Percentiles rank a stretch among this genome's conserved stretches.
Evolutionary conservation across 83 land plant species (phyloP).

Genomic region (Picea abies): DNA sequence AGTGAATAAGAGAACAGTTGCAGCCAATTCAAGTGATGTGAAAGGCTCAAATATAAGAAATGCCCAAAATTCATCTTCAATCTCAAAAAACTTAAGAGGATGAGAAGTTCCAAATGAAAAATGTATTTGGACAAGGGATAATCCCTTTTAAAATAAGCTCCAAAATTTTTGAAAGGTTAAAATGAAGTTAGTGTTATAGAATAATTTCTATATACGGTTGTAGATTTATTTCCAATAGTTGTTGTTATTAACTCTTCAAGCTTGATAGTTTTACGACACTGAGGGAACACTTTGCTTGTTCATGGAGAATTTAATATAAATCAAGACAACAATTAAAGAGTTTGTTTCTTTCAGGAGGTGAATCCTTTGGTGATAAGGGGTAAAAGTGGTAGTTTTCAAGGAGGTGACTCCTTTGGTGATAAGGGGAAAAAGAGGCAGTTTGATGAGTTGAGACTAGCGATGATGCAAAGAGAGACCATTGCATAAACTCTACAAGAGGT

Average conservation of each 20-base stretch:
- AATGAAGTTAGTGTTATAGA: slow-evolving; percentile 56
- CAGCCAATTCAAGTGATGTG: background rate
- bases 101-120: slow-evolving; percentile 37
- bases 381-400: background rate
- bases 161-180: slow-evolving; percentile 37
- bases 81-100: slow-evolving; percentile 6
- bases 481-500: slow-evolving; percentile 52
- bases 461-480: slow-evolving; percentile 38
- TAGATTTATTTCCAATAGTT: slow-evolving; percentile 60
- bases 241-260: slow-evolving; percentile 60
- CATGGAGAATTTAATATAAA: slow-evolving; percentile 84
- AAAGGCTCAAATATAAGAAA: background rate
- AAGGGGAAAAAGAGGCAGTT: background rate
- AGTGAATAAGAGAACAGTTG: background rate
- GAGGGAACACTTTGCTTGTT: slow-evolving; percentile 83
- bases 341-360: slow-evolving; percentile 33
- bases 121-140: slow-evolving; percentile 48
- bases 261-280: slow-evolving; percentile 65
- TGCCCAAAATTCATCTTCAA: background rate
- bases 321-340: slow-evolving; percentile 65
- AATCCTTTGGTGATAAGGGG: slow-evolving; percentile 15
- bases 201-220: slow-evolving; percentile 53
- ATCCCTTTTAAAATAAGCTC: slow-evolving; percentile 56
- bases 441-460: slow-evolving; percentile 13
- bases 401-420: slow-evolving; percentile 20